A percentile compares a stretch with the other conserved stretches of the same genome.
These are phyloP conservation scores for Ilyonectria destructans DNA, from an alignment of 2,329 filamentous ascomycete genomes.

Conservation along the genomic window DNA sequence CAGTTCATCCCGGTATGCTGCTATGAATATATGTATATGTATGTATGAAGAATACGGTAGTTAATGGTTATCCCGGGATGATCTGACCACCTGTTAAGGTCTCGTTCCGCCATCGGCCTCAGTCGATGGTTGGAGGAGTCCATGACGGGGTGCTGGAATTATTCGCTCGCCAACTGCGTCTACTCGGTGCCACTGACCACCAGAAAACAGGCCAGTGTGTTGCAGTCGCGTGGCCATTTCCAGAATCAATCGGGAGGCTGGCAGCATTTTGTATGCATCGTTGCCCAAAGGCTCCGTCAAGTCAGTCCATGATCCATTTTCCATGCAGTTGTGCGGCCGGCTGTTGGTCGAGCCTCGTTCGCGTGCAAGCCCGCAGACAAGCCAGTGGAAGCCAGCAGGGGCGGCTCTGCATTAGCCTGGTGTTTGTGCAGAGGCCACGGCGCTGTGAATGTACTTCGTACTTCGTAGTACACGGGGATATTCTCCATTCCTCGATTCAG, in stretches of 20 bases:
- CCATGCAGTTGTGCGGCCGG: constrained; percentile 18
- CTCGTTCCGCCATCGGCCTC: constrained; percentile 16
- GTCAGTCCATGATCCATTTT: constrained; percentile 17
- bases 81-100: not conserved
- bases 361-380: constrained; percentile 23
- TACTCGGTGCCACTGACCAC: constrained; percentile 2
- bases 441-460: not conserved
- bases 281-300: constrained; percentile 20
- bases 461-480: constrained; percentile 1
- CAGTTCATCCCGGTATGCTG: not conserved
- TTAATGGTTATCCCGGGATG: not conserved
- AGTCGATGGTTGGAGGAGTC: not conserved
- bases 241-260: constrained; percentile 13
- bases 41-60: not conserved
- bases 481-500: constrained; percentile 4
- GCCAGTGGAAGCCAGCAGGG: constrained; percentile 30
- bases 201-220: constrained; percentile 11
- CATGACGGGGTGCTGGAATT: not conserved
- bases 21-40: too few species aligned
- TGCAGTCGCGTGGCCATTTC: constrained; percentile 7
- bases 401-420: constrained; percentile 27
- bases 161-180: constrained; percentile 17
- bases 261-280: constrained; percentile 14
- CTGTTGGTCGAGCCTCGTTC: constrained; percentile 25
- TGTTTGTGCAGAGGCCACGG: constrained; percentile 5